Evolutionary conservation across 2,329 filamentous ascomycete genomes (phyloP).

Genomic region (Paraphoma chrysanthemicola): DNA sequence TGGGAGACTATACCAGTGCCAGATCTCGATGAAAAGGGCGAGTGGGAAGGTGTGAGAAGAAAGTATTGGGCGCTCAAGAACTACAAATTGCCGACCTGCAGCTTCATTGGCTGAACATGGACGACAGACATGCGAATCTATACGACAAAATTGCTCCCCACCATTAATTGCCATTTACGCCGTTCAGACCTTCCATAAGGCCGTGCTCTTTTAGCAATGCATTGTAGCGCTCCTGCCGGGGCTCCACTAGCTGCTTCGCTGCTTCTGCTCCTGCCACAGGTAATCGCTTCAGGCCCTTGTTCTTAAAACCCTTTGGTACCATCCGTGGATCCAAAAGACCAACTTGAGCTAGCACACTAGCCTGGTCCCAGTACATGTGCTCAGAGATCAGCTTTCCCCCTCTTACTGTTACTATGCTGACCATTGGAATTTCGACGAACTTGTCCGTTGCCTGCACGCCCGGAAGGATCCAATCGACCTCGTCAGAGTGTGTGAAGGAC

Average conservation of each 20-base stretch:
- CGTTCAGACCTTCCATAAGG: conserved; percentile 36
- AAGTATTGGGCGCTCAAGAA: conserved; percentile 88
- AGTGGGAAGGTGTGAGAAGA: conserved; percentile 88
- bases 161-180: conserved; percentile 17
- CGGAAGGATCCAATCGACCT: conserved; percentile 65
- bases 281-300: conserved; percentile 48
- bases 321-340: conserved; percentile 63
- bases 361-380: conserved; percentile 68
- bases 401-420: conserved; percentile 62
- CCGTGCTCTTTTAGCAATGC: conserved; percentile 46
- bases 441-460: conserved; percentile 63
- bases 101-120: conserved; percentile 68
- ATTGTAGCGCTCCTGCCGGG: conserved; percentile 50
- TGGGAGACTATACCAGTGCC: conserved; percentile 83
- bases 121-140: conserved; percentile 15
- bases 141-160: conserved; percentile 6
- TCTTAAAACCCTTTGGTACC: conserved; percentile 53
- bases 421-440: conserved; percentile 62
- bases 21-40: conserved; percentile 71
- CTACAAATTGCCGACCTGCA: conserved; percentile 78
- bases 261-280: conserved; percentile 51
- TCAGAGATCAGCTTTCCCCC: conserved; percentile 62
- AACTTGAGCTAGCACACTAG: conserved; percentile 63
- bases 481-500: conserved; percentile 63
- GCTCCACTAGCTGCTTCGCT: conserved; percentile 52